Evolutionary conservation across 331 rosid genomes (phyloP), one percentile per base, ranked within the genome.

Genomic region (Pyracantha coccinea): DNA sequence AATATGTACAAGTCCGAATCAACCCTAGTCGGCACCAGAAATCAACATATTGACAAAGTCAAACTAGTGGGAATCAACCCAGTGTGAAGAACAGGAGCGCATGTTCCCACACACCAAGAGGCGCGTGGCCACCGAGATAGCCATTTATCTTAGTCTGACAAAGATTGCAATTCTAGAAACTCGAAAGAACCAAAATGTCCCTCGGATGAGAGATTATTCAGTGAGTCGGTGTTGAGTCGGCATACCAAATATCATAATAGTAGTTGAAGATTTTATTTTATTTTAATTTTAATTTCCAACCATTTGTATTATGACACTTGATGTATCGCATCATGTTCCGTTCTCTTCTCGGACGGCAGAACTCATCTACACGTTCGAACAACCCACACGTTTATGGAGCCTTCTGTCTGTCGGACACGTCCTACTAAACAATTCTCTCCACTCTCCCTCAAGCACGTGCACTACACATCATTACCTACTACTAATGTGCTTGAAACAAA

Each of bases 181-280:
- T 3, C 12, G 11, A 82, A 65, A 75, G 53, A 78, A 74, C 83
- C 53, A 64, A 2, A 64, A 21, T 23, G 69, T 27, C 72, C 80
- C 45, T 12, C 1, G 4, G 4, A 35, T 0, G 0, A 38, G 44
- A 9, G 44, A 38, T 38, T 38, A 8, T 38, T 38, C 4, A 38
- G 13, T 38, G 4, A 8, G 0, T 0, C 0, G 0, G 1, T 9
- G 2, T 8, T 2, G 1, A 1, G 12, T 0, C 0, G 0, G 4
- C 9, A 35, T 9, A 35, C 1, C 44, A 35, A 8, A 1, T 35
- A 0, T 35, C 44, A 35, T 35, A 35, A 35, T 35, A 35, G 0
- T 35, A 3, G 12, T 35, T 35, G 11, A 0, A 35, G 4, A 8
- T 2, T 35, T 35, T 35, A 2, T 35, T 33, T 35, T n/a, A n/a